Percentiles rank a stretch among this genome's conserved stretches.
phyloP scores from a whole-genome alignment of 768 basidiomycete species.

The Tulasnella sp. region DNA sequence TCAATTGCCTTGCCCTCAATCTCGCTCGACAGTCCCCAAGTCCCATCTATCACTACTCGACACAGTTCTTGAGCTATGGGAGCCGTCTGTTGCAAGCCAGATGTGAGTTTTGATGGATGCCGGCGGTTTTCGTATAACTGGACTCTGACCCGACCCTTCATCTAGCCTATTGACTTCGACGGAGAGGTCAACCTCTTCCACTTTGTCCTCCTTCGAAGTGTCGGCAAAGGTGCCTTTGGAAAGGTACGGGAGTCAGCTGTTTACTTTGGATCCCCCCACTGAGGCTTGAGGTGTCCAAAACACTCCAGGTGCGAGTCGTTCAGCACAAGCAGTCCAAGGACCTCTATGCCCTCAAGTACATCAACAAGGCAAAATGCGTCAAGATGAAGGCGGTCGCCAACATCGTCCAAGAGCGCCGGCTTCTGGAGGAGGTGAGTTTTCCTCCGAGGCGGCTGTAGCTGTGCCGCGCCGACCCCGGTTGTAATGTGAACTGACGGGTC shows the following conservation, averaged over 20 bases:
- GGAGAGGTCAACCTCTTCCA: conserved; percentile 86
- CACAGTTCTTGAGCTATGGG: conserved; percentile 24
- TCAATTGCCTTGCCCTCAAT: neutral
- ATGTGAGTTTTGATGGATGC: conserved; percentile 23
- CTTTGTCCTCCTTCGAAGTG: conserved; percentile 89
- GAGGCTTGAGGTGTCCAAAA: conserved; percentile 10
- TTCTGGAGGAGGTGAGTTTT: conserved; percentile 73
- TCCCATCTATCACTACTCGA: neutral
- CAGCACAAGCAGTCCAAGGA: conserved; percentile 91
- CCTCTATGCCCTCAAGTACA: conserved; percentile 93
- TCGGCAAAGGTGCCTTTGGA: conserved; percentile 97
- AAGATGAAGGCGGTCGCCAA: conserved; percentile 87
- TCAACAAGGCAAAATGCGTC: conserved; percentile 89
- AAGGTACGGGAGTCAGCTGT: conserved; percentile 48
- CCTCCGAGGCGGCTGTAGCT: neutral
- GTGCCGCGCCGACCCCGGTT: neutral
- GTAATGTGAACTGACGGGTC: conserved; percentile 1
- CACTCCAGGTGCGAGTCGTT: conserved; percentile 77
- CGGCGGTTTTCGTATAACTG: neutral
- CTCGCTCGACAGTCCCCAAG: neutral
- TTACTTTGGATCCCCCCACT: neutral
- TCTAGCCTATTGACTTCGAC: conserved; percentile 73
- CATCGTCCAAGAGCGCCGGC: conserved; percentile 83
- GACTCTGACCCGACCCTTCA: neutral
- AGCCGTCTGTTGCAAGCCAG: conserved; percentile 33